Percentiles rank a stretch among this genome's conserved stretches.
phyloP scores from a whole-genome alignment of 306 rosid genomes.

The Biancaea sappan region DNA sequence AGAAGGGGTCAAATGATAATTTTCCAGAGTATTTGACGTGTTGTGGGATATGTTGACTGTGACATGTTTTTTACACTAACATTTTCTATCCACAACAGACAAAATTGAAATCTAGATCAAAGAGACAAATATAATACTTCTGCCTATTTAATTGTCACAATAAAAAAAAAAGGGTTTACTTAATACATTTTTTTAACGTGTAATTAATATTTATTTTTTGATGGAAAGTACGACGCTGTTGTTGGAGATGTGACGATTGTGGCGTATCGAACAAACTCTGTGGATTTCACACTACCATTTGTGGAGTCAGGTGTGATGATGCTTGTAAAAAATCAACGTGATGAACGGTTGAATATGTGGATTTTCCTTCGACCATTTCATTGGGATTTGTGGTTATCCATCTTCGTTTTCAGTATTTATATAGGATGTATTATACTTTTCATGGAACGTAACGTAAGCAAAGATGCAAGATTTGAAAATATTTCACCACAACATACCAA shows the following conservation, averaged over 20 bases:
- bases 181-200: too few species aligned
- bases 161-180: too few species aligned
- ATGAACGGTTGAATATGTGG: slow-evolving; percentile 10
- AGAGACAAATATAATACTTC: too few species aligned
- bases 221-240: slow-evolving; percentile 2
- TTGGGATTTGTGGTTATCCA: slow-evolving; percentile 27
- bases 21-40: too few species aligned
- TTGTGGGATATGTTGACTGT: too few species aligned
- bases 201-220: too few species aligned
- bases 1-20: too few species aligned
- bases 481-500: not conserved
- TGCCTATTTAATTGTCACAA: too few species aligned
- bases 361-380: slow-evolving; percentile 13
- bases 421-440: not conserved
- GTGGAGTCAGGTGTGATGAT: slow-evolving; percentile 9
- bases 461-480: not conserved
- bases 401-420: not conserved
- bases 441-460: slow-evolving; percentile 21
- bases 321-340: slow-evolving; percentile 5
- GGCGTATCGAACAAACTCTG: slow-evolving; percentile 3
- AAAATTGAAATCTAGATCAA: too few species aligned
- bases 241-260: slow-evolving; percentile 26
- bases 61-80: too few species aligned
- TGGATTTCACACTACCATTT: slow-evolving; percentile 25
- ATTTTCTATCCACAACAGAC: too few species aligned